phyloP scores from a whole-genome alignment of 208 protist genomes.

The Trichomonas vaginalis region DNA sequence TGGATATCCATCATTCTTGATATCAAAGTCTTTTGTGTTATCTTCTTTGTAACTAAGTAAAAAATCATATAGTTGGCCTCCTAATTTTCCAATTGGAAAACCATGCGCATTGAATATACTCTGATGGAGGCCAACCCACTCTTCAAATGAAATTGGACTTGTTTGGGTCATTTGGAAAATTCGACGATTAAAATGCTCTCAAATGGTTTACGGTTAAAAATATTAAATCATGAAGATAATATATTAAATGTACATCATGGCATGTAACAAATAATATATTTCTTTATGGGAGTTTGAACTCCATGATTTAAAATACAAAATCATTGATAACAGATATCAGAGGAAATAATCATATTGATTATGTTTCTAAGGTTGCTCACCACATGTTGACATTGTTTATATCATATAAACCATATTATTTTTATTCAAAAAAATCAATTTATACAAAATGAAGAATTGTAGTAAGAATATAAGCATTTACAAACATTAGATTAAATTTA shows the following conservation, averaged over 20 bases:
- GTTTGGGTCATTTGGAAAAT: background rate
- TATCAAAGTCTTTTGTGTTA: background rate
- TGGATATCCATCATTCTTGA: background rate
- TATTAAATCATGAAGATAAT: too few relatives aligned
- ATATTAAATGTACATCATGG: too few relatives aligned
- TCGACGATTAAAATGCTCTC: background rate
- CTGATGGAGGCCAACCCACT: background rate
- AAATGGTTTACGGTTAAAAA: background rate
- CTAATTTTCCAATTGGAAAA: background rate
- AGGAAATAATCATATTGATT: too few relatives aligned
- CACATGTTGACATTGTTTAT: background rate
- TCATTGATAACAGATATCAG: too few relatives aligned
- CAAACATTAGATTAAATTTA: too few relatives aligned
- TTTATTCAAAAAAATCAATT: background rate
- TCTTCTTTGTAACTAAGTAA: background rate
- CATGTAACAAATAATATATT: background rate
- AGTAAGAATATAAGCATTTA: too few relatives aligned
- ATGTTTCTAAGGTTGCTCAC: too few relatives aligned
- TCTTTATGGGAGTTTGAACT: background rate
- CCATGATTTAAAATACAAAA: too few relatives aligned
- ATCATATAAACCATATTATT: background rate
- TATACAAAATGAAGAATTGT: too few relatives aligned
- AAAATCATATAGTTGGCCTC: background rate
- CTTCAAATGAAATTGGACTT: background rate
- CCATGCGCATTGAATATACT: background rate